phyloP scores from a whole-genome alignment of 176 grass and related monocot species.

The Oryza punctata region DNA sequence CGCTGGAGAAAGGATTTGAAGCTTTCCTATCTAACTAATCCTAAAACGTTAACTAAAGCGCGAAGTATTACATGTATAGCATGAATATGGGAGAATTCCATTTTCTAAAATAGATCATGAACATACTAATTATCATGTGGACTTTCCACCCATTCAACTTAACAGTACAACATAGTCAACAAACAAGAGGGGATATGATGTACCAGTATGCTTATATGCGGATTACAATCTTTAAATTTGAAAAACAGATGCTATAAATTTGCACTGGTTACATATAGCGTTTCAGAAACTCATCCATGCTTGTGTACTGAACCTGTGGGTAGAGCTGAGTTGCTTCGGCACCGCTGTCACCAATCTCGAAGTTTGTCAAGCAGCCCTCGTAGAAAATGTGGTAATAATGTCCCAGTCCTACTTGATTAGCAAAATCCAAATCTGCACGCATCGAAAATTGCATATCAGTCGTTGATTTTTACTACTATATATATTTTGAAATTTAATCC shows the following conservation, averaged over 20 bases:
- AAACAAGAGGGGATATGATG: no score
- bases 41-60: no score
- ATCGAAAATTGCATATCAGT: neutral
- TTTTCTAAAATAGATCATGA: no score
- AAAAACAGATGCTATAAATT: neutral
- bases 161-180: no score
- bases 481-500: neutral
- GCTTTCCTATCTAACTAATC: no score
- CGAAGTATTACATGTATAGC: no score
- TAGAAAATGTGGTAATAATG: slow-evolving; percentile 72
- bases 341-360: slow-evolving; percentile 45
- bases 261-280: slow-evolving; percentile 19
- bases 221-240: no score
- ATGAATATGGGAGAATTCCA: no score
- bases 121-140: no score
- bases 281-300: slow-evolving; percentile 46
- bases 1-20: no score
- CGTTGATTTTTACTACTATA: neutral
- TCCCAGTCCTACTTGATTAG: slow-evolving; percentile 24
- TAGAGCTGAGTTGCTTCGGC: slow-evolving; percentile 52
- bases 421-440: slow-evolving; percentile 24
- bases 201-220: no score
- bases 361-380: slow-evolving; percentile 60
- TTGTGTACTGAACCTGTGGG: slow-evolving; percentile 53
- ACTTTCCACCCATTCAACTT: no score